Conservation (phyloP, 805 yeast genomes). For the Allodekkera sacchari region DNA sequence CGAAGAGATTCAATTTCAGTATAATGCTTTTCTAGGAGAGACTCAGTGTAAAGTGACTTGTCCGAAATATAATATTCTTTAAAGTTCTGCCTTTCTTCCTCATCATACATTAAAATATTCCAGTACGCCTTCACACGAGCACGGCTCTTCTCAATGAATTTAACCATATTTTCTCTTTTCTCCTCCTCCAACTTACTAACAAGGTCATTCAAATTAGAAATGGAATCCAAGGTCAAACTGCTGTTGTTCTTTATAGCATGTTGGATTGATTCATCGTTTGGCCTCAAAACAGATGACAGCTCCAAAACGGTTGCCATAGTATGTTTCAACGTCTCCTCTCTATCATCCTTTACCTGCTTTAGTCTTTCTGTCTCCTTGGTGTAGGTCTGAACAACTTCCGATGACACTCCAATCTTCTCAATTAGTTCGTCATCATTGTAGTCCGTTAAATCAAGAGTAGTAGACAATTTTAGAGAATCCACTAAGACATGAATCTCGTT, state of each 20-base stretch:
- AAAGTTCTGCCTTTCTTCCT: constrained; percentile 41
- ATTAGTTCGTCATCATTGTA: constrained; percentile 13
- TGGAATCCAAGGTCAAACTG: constrained; percentile 36
- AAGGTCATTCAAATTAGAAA: constrained; percentile 48
- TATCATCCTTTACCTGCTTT: constrained; percentile 24
- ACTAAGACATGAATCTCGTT: constrained; percentile 3
- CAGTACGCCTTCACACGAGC: constrained; percentile 52
- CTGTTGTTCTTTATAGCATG: constrained; percentile 34
- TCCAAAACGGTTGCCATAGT: constrained; percentile 27
- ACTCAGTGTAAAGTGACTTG: constrained; percentile 41
- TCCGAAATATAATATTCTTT: constrained; percentile 31
- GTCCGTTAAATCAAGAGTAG: constrained; percentile 5
- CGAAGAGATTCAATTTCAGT: constrained; percentile 46
- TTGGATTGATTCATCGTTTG: constrained; percentile 20
- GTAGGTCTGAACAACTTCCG: constrained; percentile 10
- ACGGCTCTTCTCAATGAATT: constrained; percentile 58
- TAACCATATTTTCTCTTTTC: constrained; percentile 57
- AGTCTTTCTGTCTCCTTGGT: constrained; percentile 12
- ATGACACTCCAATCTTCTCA: constrained; percentile 17
- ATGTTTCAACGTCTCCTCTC: constrained; percentile 29
- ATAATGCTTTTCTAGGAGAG: constrained; percentile 55
- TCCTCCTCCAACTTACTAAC: constrained; percentile 47
- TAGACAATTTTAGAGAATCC: not conserved
- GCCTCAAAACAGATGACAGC: constrained; percentile 39
- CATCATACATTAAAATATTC: constrained; percentile 51